These are phyloP conservation scores for Colletotrichum limetticola DNA, from an alignment of 2,329 filamentous ascomycete genomes.

Conservation along the genomic window DNA sequence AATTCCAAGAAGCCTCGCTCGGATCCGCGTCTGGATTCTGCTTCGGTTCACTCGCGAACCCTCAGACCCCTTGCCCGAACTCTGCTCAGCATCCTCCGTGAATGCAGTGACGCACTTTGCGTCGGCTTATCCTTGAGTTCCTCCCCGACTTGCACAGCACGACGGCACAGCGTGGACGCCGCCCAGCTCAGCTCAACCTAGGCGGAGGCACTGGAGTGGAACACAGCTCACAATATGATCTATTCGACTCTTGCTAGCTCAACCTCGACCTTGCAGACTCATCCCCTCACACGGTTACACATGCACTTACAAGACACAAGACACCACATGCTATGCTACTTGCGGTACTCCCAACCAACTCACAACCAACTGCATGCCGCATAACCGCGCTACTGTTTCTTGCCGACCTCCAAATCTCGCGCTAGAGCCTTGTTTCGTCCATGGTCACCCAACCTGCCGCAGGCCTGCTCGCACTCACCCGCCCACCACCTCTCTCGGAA, in stretches of 20 bases:
- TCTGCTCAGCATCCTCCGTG: slow-evolving; percentile 10
- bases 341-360: neutral
- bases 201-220: neutral
- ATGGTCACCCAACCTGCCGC: neutral
- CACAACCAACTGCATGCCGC: slow-evolving; percentile 21
- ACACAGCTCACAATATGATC: neutral
- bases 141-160: neutral
- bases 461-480: neutral
- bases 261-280: neutral
- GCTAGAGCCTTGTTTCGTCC: slow-evolving; percentile 33
- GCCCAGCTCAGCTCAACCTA: neutral
- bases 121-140: neutral
- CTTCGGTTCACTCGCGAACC: slow-evolving; percentile 16
- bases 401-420: slow-evolving; percentile 8
- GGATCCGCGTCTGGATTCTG: slow-evolving; percentile 8
- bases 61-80: slow-evolving; percentile 23
- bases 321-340: neutral
- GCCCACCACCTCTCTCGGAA: neutral
- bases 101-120: slow-evolving; percentile 5
- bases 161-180: neutral
- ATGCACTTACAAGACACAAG: slow-evolving; percentile 1
- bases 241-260: neutral
- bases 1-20: slow-evolving; percentile 3
- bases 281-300: neutral
- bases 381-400: slow-evolving; percentile 32